Evolutionary conservation across 441 rosid genomes (phyloP).

Genomic region (Pelargonium citronellum): DNA sequence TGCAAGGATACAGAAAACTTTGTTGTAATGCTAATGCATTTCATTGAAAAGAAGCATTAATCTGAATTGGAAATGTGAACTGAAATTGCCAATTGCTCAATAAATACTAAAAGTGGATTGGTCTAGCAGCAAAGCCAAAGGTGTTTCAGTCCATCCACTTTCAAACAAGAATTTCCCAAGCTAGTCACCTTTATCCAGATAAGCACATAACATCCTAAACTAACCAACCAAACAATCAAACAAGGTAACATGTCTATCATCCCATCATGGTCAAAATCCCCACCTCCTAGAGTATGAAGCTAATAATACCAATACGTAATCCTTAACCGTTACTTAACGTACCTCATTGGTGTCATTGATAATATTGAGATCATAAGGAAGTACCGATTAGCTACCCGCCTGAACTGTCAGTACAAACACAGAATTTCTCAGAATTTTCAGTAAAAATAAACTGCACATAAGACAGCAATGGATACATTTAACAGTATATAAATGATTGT

Average conservation of each 20-base stretch:
- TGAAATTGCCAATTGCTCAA: not conserved
- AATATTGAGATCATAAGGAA: constrained; percentile 86
- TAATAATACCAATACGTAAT: constrained; percentile 7
- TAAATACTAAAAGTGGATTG: not conserved
- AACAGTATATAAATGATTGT: constrained; percentile 4
- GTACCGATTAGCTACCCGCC: constrained; percentile 97
- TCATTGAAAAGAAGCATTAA: not conserved
- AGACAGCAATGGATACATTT: not conserved
- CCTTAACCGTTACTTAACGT: constrained; percentile 15
- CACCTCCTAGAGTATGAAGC: constrained; percentile 1
- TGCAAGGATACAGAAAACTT: not conserved
- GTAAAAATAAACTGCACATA: constrained; percentile 8
- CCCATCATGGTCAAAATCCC: not conserved
- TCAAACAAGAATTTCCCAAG: not conserved
- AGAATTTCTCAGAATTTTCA: constrained; percentile 31
- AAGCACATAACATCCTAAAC: not conserved
- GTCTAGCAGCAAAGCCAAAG: not conserved
- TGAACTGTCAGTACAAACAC: constrained; percentile 67
- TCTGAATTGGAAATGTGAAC: not conserved
- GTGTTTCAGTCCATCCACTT: constrained; percentile 4
- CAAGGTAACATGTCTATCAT: not conserved
- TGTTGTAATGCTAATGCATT: not conserved
- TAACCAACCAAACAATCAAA: not conserved
- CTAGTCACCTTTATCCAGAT: not conserved
- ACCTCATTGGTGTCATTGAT: constrained; percentile 96